Percentiles rank a stretch among this genome's conserved stretches.
These are phyloP conservation scores for Pyrenophora tritici-repentis DNA, from an alignment of 2,329 filamentous ascomycete species.

Conservation along the genomic window DNA sequence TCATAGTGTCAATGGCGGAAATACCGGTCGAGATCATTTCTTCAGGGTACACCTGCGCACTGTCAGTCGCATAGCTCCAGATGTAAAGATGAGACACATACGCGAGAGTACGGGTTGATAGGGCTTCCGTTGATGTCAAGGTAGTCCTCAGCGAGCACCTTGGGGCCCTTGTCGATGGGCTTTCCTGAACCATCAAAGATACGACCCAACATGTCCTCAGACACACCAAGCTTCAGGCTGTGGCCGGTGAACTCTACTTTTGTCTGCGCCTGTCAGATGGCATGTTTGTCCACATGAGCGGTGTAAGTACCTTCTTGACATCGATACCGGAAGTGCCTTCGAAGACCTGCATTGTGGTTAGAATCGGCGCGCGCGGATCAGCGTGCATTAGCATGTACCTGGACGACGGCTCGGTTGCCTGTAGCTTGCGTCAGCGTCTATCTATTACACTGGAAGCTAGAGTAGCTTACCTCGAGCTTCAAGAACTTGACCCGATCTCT, in stretches of 20 bases:
- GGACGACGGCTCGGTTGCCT: slow-evolving; percentile 94
- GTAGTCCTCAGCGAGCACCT: slow-evolving; percentile 96
- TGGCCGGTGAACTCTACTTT: slow-evolving; percentile 97
- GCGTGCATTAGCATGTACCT: slow-evolving; percentile 61
- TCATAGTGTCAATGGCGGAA: slow-evolving; percentile 97
- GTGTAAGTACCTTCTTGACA: slow-evolving; percentile 78
- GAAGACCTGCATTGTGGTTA: slow-evolving; percentile 72
- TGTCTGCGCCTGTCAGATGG: slow-evolving; percentile 62
- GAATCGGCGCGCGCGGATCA: slow-evolving; percentile 10
- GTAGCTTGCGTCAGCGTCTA: slow-evolving; percentile 24
- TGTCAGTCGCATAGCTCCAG: slow-evolving; percentile 30
- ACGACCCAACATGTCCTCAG: slow-evolving; percentile 98
- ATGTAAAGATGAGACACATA: slow-evolving; percentile 53
- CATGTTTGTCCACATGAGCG: slow-evolving; percentile 14
- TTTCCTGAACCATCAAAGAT: slow-evolving; percentile 98
- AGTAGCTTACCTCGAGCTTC: slow-evolving; percentile 83
- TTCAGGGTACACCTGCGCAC: slow-evolving; percentile 84
- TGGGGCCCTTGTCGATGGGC: slow-evolving; percentile 98
- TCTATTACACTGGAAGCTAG: neutral
- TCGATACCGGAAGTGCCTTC: slow-evolving; percentile 97
- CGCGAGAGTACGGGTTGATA: slow-evolving; percentile 97
- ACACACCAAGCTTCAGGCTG: slow-evolving; percentile 97
- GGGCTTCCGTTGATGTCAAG: slow-evolving; percentile 98
- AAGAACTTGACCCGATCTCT: slow-evolving; percentile 92
- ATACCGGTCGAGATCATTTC: slow-evolving; percentile 99